A percentile compares a stretch with the other conserved stretches of the same genome.
phyloP scores from a whole-genome alignment of 2,329 filamentous ascomycete species.

The Amphichorda felina region DNA sequence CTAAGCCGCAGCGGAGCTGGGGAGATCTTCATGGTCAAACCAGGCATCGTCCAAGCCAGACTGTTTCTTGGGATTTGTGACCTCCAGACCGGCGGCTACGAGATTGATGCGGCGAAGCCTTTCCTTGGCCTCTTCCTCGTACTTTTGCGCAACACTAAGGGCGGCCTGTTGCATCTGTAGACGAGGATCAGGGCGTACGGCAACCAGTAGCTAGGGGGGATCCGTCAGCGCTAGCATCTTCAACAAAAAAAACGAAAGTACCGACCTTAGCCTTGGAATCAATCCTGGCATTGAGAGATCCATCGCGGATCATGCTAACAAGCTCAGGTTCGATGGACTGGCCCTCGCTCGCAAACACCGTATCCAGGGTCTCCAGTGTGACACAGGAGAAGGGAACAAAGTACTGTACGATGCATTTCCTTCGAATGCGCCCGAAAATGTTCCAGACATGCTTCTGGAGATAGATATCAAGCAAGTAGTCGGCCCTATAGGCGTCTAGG shows the following conservation, averaged over 20 bases:
- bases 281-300: conserved; percentile 64
- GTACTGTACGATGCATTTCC: conserved; percentile 89
- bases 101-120: conserved; percentile 71
- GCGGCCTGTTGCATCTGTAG: conserved; percentile 58
- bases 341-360: conserved; percentile 57
- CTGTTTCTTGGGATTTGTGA: conserved; percentile 21
- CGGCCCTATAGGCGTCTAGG: conserved; percentile 66
- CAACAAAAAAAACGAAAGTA: not conserved
- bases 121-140: conserved; percentile 64
- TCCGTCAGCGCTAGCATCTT: not conserved
- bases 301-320: conserved; percentile 61
- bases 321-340: conserved; percentile 63
- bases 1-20: conserved; percentile 19
- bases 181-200: conserved; percentile 55
- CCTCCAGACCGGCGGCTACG: conserved; percentile 61
- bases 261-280: conserved; percentile 66
- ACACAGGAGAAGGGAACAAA: conserved; percentile 84
- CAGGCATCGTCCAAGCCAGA: conserved; percentile 12
- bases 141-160: conserved; percentile 55
- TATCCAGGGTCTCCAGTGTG: conserved; percentile 65
- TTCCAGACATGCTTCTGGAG: conserved; percentile 60
- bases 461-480: conserved; percentile 86
- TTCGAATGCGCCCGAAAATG: conserved; percentile 66
- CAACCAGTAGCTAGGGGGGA: conserved; percentile 51
- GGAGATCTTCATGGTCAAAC: not conserved